phyloP scores from a whole-genome alignment of 257 asterid genomes.

The Ehretia macrophylla region DNA sequence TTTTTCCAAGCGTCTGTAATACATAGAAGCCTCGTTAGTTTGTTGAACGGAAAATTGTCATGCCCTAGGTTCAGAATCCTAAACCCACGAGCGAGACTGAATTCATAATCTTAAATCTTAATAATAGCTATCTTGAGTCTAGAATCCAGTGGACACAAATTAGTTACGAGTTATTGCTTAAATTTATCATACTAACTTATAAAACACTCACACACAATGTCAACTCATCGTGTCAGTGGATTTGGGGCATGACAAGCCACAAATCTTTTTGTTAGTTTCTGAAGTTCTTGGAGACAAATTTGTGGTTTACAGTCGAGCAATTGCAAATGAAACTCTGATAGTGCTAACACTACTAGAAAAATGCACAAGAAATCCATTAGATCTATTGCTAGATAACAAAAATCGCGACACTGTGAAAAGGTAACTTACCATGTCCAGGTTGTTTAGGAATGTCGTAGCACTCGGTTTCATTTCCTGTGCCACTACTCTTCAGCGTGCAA shows the following conservation, averaged over 20 bases:
- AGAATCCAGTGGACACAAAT: too few relatives aligned
- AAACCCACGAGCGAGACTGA: too few relatives aligned
- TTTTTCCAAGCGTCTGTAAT: slow-evolving; percentile 33
- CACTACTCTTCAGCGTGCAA: slow-evolving; percentile 38
- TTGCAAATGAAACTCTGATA: background rate
- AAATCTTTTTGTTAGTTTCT: background rate
- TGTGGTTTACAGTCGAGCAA: background rate
- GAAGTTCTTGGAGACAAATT: background rate
- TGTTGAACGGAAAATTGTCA: background rate
- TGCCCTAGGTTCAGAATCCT: background rate
- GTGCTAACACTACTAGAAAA: too few relatives aligned
- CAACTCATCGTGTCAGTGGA: too few relatives aligned
- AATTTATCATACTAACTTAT: too few relatives aligned
- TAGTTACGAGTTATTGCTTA: too few relatives aligned
- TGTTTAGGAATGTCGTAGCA: slow-evolving; percentile 35
- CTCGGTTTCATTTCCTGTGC: slow-evolving; percentile 31
- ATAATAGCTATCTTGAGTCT: too few relatives aligned
- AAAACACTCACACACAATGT: too few relatives aligned
- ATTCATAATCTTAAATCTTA: too few relatives aligned
- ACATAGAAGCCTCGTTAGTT: background rate
- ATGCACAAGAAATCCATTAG: too few relatives aligned
- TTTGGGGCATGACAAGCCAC: too few relatives aligned
- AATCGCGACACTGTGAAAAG: background rate
- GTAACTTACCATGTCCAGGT: background rate
- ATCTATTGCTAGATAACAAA: too few relatives aligned